Conservation (phyloP, 1,139 yeast species). For the Geotrichum candidum region DNA sequence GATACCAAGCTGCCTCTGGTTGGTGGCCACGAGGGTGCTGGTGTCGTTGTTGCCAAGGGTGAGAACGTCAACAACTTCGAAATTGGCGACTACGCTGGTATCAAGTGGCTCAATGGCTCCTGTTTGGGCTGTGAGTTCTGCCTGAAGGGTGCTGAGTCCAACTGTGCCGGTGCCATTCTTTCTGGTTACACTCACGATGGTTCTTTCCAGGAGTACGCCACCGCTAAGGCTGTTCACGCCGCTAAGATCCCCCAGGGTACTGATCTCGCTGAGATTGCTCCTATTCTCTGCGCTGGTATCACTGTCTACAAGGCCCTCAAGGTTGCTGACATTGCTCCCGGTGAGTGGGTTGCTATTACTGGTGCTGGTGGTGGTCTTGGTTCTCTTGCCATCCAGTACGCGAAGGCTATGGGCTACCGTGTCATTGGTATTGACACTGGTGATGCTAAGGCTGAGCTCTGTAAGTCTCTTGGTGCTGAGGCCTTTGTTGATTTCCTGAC, state of each 20-base stretch:
- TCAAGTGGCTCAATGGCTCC: conserved; percentile 66
- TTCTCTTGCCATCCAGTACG: conserved; percentile 73
- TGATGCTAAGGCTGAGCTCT: conserved; percentile 53
- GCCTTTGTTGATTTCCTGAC: conserved; percentile 55
- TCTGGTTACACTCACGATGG: conserved; percentile 81
- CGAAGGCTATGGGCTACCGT: conserved; percentile 75
- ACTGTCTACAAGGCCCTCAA: conserved; percentile 80
- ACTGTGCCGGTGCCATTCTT: conserved; percentile 61
- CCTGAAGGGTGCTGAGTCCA: conserved; percentile 60
- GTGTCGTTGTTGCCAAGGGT: conserved; percentile 72
- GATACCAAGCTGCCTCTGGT: conserved; percentile 61
- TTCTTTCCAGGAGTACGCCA: conserved; percentile 77
- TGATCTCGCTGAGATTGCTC: conserved; percentile 69
- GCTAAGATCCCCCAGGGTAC: conserved; percentile 67
- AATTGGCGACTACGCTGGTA: conserved; percentile 72
- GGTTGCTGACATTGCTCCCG: conserved; percentile 58
- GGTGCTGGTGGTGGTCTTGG: conserved; percentile 90
- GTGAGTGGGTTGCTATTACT: conserved; percentile 74
- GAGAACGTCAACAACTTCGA: conserved; percentile 61
- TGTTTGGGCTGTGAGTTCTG: conserved; percentile 72
- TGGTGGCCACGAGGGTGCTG: conserved; percentile 88
- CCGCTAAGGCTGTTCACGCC: conserved; percentile 83
- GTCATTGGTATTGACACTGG: conserved; percentile 75
- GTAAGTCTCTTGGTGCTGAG: conserved; percentile 61
- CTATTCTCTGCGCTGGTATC: conserved; percentile 75